Conservation (phyloP, 371 early-diverging fungal species). For the Apophysomyces trapeziformis region DNA sequence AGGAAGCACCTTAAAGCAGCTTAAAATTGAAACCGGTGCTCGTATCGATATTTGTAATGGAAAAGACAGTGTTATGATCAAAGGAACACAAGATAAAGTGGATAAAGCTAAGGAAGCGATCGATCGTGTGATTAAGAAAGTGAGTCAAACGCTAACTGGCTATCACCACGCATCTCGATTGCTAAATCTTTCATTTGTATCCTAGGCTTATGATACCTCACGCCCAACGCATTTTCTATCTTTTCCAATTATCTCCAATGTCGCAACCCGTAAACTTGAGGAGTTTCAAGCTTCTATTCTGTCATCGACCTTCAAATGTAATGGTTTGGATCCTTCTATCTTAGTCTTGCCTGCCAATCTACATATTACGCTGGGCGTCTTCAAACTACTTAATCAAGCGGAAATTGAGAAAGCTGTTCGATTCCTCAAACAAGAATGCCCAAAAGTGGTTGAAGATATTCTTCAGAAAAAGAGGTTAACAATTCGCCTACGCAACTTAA, state of each 20-base stretch:
- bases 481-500: slow-evolving; percentile 24
- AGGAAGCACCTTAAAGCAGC: slow-evolving; percentile 35
- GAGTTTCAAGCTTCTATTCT: slow-evolving; percentile 30
- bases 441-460: slow-evolving; percentile 15
- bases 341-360: slow-evolving; percentile 31
- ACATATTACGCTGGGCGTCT: slow-evolving; percentile 45
- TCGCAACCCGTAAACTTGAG: slow-evolving; percentile 28
- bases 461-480: slow-evolving; percentile 15
- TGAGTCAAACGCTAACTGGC: not conserved
- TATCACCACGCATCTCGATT: not conserved
- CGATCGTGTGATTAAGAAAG: slow-evolving; percentile 26
- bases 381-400: slow-evolving; percentile 26
- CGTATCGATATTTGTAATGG: slow-evolving; percentile 35
- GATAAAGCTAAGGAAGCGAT: slow-evolving; percentile 34
- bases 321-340: slow-evolving; percentile 29
- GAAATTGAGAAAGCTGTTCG: slow-evolving; percentile 34
- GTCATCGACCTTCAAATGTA: slow-evolving; percentile 24
- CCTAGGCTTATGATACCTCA: slow-evolving; percentile 20
- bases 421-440: slow-evolving; percentile 27
- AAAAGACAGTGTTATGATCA: slow-evolving; percentile 37
- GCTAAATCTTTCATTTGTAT: not conserved
- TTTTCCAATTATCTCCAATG: slow-evolving; percentile 23
- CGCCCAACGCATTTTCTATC: slow-evolving; percentile 42
- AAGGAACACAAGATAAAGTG: slow-evolving; percentile 39
- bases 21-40: slow-evolving; percentile 36